Base-by-base conservation (phyloP, 768 basidiomycete species). In the Amanita muscaria region DNA sequence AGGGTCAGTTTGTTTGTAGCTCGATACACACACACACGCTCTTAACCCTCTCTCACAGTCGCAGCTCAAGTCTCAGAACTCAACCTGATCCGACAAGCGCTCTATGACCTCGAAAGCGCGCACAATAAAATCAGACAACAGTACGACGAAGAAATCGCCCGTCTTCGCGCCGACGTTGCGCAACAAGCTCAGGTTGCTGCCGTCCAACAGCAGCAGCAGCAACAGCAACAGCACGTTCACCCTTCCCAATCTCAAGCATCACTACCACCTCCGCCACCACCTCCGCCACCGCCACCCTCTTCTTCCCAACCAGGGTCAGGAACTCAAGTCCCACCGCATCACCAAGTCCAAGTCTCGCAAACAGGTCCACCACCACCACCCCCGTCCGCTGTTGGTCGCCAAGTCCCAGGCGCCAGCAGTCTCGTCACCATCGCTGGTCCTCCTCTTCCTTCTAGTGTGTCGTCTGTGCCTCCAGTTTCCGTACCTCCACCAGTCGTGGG, bases 81-180 rank as follows among this genome's bases (percentile, higher is more conserved):
- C 44, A 87, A 84, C 53, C 79, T 83, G 57, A 91, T 99, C 56
- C 79, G 91, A 27, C 83, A 90, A 56, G 79, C 86, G 2, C 72
- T 97, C 9, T 93, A 92, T 58, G 91, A 97, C 52, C 80, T 99
- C 44, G 94, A 99, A 60, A 67, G 79, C 0, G 83, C 87, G 49
- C 91, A 98, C 53, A 74, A 73, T 50, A 89, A 92, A 69, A 79
- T 90, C 42, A 76, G 90, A 25, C 77, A 83, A 49, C 80, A 83
- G 56, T 94, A 89, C 56, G 92, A 96, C 56, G 82, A 87, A 2
- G 92, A 96, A 52, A 67, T 94, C 46, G 65, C 67, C 4, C 73
- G 82, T 24, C 72, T 90, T 10, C 74, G 89, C 19, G 65, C 74
- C 3, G 86, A 90, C 21, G 29, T 46, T 12, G 37, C 44, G 2